Conservation (phyloP, 1,139 yeast genomes). For the Pichiaceae sp. region DNA sequence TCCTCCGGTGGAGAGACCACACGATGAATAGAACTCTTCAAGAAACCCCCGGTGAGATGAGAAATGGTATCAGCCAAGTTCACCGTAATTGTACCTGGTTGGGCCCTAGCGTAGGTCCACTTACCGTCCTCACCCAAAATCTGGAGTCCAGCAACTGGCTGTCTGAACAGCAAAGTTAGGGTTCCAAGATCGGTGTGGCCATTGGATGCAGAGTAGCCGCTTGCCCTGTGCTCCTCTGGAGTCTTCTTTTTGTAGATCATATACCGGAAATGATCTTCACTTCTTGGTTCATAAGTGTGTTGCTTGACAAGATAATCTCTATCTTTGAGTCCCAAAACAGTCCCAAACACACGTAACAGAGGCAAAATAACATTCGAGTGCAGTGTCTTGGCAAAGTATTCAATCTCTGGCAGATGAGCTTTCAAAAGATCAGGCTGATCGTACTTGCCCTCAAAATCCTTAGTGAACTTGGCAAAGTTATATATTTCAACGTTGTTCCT, state of each 20-base stretch:
- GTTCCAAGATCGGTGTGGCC: conserved; percentile 29
- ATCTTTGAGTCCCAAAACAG: not conserved
- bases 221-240: not conserved
- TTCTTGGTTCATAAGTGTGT: not conserved
- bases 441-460: conserved; percentile 11
- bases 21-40: conserved; percentile 25
- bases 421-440: conserved; percentile 4
- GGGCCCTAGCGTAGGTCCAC: conserved; percentile 26
- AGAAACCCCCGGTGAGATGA: conserved; percentile 25
- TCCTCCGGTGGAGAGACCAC: conserved; percentile 26
- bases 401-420: conserved; percentile 5
- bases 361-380: not conserved
- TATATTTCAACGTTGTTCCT: conserved; percentile 27
- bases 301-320: not conserved
- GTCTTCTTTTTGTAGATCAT: not conserved
- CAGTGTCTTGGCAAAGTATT: conserved; percentile 1
- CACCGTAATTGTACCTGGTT: conserved; percentile 22
- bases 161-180: conserved; percentile 25
- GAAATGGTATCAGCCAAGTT: conserved; percentile 26
- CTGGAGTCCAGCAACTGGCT: conserved; percentile 25
- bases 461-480: conserved; percentile 30
- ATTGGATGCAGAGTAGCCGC: not conserved
- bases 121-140: conserved; percentile 23
- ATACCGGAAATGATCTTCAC: not conserved
- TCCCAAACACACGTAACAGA: not conserved